Evolutionary conservation across 2,329 filamentous ascomycete species (phyloP).

Genomic region (Amylocarpus encephaloides): DNA sequence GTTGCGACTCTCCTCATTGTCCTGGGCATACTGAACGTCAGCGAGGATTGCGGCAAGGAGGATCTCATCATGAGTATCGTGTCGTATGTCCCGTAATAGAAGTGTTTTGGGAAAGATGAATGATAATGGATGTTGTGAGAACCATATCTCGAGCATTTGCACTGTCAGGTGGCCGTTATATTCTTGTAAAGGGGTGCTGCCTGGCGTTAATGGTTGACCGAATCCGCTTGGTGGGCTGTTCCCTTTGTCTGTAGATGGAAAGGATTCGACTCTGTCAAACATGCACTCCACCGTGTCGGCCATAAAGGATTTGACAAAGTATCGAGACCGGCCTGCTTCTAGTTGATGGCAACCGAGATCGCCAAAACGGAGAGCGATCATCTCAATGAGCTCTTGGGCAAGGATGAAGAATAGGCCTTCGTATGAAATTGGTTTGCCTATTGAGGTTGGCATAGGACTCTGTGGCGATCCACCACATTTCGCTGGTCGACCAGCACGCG

Average conservation of each 20-base stretch:
- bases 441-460: not conserved
- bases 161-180: not conserved
- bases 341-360: constrained; percentile 3
- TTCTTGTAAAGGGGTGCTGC: not conserved
- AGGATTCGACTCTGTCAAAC: not conserved
- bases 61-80: constrained; percentile 2
- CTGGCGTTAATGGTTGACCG: not conserved
- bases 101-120: constrained; percentile 8
- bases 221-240: not conserved
- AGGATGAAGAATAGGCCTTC: constrained; percentile 2
- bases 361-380: not conserved
- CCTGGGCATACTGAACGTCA: constrained; percentile 4
- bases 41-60: constrained; percentile 3
- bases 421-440: constrained; percentile 2
- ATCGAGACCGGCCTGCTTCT: not conserved
- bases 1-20: not conserved
- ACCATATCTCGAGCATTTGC: constrained; percentile 7
- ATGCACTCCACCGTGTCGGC: not conserved
- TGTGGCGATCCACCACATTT: not conserved
- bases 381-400: constrained; percentile 1
- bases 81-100: constrained; percentile 2
- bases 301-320: constrained; percentile 1
- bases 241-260: not conserved
- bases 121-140: constrained; percentile 5
- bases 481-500: not conserved